A percentile compares a stretch with the other conserved stretches of the same genome.
Evolutionary conservation across 2,329 filamentous ascomycete genomes (phyloP).

Genomic region (Aureobasidium sp.): DNA sequence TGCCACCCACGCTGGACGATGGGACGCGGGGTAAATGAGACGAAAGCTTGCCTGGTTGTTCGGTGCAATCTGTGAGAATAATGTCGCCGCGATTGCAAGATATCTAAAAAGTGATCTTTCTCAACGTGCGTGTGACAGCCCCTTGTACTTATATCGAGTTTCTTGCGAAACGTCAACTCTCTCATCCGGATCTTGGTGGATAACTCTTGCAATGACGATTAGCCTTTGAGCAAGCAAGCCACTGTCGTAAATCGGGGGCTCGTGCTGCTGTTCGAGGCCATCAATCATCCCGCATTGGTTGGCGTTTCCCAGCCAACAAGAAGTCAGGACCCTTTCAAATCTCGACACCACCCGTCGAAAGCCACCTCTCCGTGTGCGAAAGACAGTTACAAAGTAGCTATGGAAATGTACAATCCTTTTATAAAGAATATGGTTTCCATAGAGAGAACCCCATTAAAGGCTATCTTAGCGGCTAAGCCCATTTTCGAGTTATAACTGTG

Average conservation of each 20-base stretch:
- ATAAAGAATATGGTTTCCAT: no score
- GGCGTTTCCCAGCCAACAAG: not conserved
- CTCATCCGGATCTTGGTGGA: not conserved
- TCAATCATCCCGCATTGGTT: not conserved
- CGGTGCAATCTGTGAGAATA: not conserved
- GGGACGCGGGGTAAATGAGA: not conserved
- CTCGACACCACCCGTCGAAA: not conserved
- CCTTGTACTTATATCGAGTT: not conserved
- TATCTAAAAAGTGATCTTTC: not conserved
- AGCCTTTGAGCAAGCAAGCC: not conserved
- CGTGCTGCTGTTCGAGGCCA: not conserved
- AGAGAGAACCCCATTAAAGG: no score
- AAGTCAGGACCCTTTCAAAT: not conserved
- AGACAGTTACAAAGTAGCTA: no score
- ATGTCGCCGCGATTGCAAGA: not conserved
- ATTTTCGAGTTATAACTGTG: no score
- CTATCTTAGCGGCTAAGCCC: no score
- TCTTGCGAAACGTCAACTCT: not conserved
- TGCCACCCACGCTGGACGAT: not conserved
- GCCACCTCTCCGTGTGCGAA: not conserved
- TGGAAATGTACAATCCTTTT: no score
- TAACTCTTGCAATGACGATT: not conserved
- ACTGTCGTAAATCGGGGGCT: not conserved
- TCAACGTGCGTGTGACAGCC: no score
- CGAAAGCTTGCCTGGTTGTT: not conserved